Conservation (phyloP, 768 basidiomycete genomes). For the Trametes cinnabarina region DNA sequence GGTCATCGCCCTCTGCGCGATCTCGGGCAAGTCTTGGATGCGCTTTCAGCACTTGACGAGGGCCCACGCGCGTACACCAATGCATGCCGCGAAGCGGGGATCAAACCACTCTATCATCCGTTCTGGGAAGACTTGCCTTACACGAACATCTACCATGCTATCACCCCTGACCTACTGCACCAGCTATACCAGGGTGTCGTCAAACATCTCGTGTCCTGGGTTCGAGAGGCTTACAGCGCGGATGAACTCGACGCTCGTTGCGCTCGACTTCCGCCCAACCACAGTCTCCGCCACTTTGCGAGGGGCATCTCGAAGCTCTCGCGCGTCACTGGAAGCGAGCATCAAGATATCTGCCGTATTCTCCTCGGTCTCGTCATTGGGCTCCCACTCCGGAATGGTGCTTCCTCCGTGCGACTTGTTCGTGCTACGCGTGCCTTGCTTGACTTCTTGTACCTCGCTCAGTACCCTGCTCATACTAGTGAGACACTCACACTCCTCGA, state of each 20-base stretch:
- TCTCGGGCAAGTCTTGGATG: conserved; percentile 1
- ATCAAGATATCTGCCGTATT: conserved; percentile 23
- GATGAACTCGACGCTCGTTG: conserved; percentile 23
- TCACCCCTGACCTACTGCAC: conserved; percentile 32
- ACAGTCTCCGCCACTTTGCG: conserved; percentile 21
- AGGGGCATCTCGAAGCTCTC: conserved; percentile 24
- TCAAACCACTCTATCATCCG: conserved; percentile 25
- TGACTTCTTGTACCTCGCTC: conserved; percentile 29
- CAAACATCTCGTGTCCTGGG: conserved; percentile 29
- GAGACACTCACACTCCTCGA: conserved; percentile 15
- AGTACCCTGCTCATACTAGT: conserved; percentile 21
- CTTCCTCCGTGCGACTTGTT: conserved; percentile 10
- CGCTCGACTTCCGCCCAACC: conserved; percentile 22
- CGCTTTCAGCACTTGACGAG: too few species aligned
- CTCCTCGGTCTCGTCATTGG: conserved; percentile 23
- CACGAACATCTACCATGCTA: conserved; percentile 23
- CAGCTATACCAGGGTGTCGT: conserved; percentile 31
- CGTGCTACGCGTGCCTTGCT: conserved; percentile 21
- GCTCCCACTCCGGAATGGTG: conserved; percentile 9
- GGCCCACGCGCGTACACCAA: too few species aligned
- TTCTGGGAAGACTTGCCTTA: conserved; percentile 30
- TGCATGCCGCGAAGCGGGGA: conserved; percentile 15
- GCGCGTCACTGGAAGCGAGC: conserved; percentile 26
- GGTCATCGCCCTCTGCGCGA: not conserved
- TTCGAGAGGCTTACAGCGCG: conserved; percentile 8